Evolutionary conservation across 345 rosid species (phyloP), one percentile per base, ranked within the genome.

Genomic region (Dovyalis caffra): DNA sequence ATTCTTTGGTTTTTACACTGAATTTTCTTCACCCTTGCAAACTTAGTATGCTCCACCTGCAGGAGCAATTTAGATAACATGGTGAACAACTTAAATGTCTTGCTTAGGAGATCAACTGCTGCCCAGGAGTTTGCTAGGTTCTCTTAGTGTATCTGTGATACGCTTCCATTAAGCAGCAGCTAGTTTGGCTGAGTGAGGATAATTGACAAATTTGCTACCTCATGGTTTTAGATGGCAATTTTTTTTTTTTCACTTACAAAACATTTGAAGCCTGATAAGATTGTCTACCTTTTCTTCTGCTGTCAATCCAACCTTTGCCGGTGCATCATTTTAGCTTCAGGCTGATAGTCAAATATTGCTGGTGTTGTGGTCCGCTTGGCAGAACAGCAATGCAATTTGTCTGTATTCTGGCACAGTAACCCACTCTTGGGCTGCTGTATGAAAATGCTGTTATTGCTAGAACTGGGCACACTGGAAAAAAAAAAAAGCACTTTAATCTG

Each of bases 21-120:
- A 57, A 34, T 3, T 40, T 15, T n/a, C 34, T 71, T 35, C 6
- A 49, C 6, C 66, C 38, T 6, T 23, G 23, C 14, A 2, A 16
- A 26, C 1, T 43, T 47, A 68, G 49, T 33, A 26, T 34, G 26
- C 25, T 67, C 2, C 58, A 47, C 18, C 34, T 23, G 72, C 72
- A 15, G 45, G 73, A 56, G 45, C 64, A 40, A 33, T 34, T 71
- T 71, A 34, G 33, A 45, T 9, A 25, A 18, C 34, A 51, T 3
- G 31, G 16, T 11, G 38, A 25, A 8, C 66, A 57, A 35, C 53
- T 26, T 35, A 35, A 7, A 35, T 40, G 47, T 3, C 47, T 7
- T 35, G 25, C 58, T 16, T 71, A 35, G n/a, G 66, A 71, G 29
- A 58, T 58, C 40, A 71, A n/a, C 25, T 31, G 47, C 49, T 56